A percentile compares a stretch with the other conserved stretches of the same genome.
Conservation (phyloP, 345 rosid species). For the Eutrema heterophyllum region DNA sequence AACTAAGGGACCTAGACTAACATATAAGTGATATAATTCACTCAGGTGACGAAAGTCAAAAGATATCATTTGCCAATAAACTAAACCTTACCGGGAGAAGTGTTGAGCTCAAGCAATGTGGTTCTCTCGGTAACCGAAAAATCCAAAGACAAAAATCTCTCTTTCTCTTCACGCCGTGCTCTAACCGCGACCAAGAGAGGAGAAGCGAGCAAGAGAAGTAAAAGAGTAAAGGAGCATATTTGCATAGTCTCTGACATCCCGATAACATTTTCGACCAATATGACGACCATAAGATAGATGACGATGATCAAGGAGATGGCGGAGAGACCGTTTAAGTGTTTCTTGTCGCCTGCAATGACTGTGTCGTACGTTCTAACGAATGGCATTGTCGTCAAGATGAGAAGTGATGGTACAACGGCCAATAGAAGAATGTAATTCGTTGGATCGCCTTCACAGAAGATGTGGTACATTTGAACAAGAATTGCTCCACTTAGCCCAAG, state of each 20-base stretch:
- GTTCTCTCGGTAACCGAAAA: conserved; percentile 12
- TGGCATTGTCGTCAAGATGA: conserved; percentile 53
- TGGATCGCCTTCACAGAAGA: conserved; percentile 49
- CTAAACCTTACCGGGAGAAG: conserved; percentile 17
- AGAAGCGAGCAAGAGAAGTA: conserved; percentile 52
- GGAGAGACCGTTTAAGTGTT: conserved; percentile 69
- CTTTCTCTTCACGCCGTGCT: conserved; percentile 51
- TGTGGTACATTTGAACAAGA: conserved; percentile 63
- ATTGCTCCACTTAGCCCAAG: conserved; percentile 88
- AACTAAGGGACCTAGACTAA: neutral
- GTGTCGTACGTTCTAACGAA: conserved; percentile 54
- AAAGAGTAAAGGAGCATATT: conserved; percentile 34
- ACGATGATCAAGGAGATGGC: conserved; percentile 53
- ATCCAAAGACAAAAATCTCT: conserved; percentile 21
- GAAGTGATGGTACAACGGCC: conserved; percentile 54
- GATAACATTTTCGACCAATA: conserved; percentile 49
- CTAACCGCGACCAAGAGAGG: conserved; percentile 56
- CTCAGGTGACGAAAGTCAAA: neutral
- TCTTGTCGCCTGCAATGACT: conserved; percentile 48
- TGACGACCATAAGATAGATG: conserved; percentile 57
- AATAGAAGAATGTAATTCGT: conserved; percentile 62
- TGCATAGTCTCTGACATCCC: conserved; percentile 44
- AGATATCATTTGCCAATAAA: neutral
- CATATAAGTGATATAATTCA: neutral
- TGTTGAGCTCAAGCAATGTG: conserved; percentile 4